phyloP scores from a whole-genome alignment of 73 alveolate species.

The Tetrahymena thermophila region DNA sequence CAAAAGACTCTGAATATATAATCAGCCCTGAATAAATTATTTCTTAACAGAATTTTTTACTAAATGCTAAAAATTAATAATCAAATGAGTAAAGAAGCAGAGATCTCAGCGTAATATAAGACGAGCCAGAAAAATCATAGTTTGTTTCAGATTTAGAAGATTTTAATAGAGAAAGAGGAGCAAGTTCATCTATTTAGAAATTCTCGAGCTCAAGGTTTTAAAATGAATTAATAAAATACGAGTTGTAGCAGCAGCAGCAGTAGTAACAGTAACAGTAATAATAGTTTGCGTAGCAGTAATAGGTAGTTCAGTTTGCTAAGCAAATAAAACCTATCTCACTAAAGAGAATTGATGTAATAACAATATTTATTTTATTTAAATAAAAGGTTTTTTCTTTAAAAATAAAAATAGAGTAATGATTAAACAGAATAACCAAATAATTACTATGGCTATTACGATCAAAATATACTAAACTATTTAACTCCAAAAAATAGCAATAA shows the following conservation, averaged over 20 bases:
- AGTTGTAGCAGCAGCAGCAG: not conserved
- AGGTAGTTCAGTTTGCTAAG: not conserved
- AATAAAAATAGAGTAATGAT: not conserved
- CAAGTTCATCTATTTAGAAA: not conserved
- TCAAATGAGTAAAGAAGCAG: not conserved
- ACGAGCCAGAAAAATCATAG: not conserved
- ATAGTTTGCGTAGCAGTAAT: not conserved
- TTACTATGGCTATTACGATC: not conserved
- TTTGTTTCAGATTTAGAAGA: not conserved
- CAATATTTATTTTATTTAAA: no score
- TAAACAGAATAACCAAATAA: not conserved
- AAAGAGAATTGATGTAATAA: not conserved
- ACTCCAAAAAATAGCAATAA: not conserved
- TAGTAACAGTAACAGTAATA: not conserved
- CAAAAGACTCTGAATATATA: not conserved
- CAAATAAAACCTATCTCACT: not conserved
- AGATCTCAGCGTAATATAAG: not conserved
- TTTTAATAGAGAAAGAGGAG: not conserved
- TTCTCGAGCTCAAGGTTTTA: not conserved
- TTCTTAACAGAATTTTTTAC: not conserved
- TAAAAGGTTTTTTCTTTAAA: no score
- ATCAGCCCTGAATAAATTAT: not conserved
- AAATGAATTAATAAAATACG: not conserved
- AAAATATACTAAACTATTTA: not conserved
- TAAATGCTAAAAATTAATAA: no score